phyloP scores from a whole-genome alignment of 331 rosid genomes.

The Quercus phellos region DNA sequence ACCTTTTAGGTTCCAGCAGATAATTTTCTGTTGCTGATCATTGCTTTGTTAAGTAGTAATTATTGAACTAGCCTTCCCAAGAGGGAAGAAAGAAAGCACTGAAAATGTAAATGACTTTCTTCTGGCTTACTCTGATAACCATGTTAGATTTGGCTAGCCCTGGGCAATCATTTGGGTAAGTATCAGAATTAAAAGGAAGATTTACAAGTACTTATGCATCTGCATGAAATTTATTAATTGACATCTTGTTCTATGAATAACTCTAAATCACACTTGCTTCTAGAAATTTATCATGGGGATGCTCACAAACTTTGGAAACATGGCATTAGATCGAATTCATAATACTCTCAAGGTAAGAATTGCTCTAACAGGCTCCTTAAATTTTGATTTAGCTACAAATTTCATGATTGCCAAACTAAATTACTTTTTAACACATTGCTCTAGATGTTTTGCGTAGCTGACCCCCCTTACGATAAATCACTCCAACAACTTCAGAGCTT shows the following conservation, averaged over 20 bases:
- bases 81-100: neutral
- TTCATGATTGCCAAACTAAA: neutral
- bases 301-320: constrained; percentile 95
- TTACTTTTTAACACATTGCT: constrained; percentile 5
- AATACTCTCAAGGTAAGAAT: constrained; percentile 87
- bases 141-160: neutral
- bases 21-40: neutral
- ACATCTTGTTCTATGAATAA: neutral
- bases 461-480: constrained; percentile 85
- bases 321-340: constrained; percentile 88
- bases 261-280: constrained; percentile 24
- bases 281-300: constrained; percentile 92
- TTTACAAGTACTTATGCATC: neutral
- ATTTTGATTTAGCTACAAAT: constrained; percentile 7
- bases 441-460: constrained; percentile 93
- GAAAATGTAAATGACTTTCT: neutral
- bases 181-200: neutral
- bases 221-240: neutral
- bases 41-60: neutral
- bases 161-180: neutral
- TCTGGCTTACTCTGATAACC: neutral
- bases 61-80: neutral
- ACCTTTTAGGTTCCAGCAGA: neutral
- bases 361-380: neutral
- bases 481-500: constrained; percentile 88